phyloP scores from a whole-genome alignment of 2,329 filamentous ascomycete genomes.

The Calonectria hawksworthii region DNA sequence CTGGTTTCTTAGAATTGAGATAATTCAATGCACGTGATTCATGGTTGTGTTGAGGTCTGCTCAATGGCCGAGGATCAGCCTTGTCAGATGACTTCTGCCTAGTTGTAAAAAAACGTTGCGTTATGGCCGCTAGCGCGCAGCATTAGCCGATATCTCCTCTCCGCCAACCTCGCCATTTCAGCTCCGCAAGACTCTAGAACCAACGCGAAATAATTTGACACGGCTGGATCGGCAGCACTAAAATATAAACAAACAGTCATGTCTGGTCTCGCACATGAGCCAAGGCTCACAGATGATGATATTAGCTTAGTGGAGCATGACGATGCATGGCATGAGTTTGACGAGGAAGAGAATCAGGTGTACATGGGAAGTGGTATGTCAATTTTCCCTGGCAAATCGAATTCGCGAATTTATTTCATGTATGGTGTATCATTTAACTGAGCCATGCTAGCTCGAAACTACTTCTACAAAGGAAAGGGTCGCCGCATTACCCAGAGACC shows the following conservation, averaged over 20 bases:
- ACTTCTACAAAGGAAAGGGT: neutral
- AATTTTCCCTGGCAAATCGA: neutral
- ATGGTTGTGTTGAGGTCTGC: too few relatives aligned
- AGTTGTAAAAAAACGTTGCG: neutral
- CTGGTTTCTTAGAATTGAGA: neutral
- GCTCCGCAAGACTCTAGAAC: neutral
- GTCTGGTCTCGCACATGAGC: neutral
- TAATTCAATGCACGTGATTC: neutral
- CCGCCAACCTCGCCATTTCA: neutral
- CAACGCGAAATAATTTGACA: neutral
- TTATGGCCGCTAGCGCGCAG: neutral
- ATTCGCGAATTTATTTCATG: neutral
- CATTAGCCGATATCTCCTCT: neutral
- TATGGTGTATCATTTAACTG: neutral
- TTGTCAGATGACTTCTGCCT: neutral
- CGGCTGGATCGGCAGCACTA: too few relatives aligned
- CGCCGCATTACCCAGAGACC: neutral
- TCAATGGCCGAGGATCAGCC: neutral
- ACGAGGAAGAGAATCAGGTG: neutral
- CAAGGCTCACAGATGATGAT: neutral
- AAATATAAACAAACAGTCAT: neutral
- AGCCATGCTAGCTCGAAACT: neutral
- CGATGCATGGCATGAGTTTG: neutral
- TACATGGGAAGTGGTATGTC: slow-evolving; percentile 1
- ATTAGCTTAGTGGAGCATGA: neutral